These are phyloP conservation scores for Cylindrodendrum hubeiense DNA, from an alignment of 2,329 filamentous ascomycete species.

Conservation along the genomic window DNA sequence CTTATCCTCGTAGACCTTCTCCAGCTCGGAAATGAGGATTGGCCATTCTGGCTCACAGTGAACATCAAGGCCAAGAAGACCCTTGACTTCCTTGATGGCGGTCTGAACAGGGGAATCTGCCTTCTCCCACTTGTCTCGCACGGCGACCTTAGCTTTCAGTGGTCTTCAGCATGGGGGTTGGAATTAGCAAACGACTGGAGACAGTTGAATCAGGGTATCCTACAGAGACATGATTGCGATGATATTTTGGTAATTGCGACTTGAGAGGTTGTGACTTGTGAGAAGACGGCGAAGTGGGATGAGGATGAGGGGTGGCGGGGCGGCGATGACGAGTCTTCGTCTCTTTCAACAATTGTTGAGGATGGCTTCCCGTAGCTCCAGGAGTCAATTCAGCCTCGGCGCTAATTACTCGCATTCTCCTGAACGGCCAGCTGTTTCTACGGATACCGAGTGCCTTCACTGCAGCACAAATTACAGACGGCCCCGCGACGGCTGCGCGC, in stretches of 20 bases:
- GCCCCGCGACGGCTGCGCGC: slow-evolving; percentile 9
- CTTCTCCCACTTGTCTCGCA: slow-evolving; percentile 59
- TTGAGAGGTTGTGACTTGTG: not conserved
- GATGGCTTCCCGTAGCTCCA: not conserved
- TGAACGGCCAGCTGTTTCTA: not conserved
- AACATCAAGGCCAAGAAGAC: slow-evolving; percentile 55
- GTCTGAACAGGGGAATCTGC: slow-evolving; percentile 48
- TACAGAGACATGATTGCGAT: slow-evolving; percentile 32
- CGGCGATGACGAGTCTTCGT: not conserved
- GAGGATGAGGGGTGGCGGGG: not conserved
- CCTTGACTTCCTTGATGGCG: slow-evolving; percentile 47
- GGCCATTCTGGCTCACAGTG: slow-evolving; percentile 58
- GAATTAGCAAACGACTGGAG: not conserved
- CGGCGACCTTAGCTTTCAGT: slow-evolving; percentile 55
- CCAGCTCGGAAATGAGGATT: slow-evolving; percentile 54
- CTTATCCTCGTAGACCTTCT: slow-evolving; percentile 55
- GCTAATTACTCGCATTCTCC: not conserved
- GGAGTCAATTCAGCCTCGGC: not conserved
- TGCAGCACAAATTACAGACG: not conserved
- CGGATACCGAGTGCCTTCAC: not conserved
- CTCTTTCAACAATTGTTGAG: not conserved
- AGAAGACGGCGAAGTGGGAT: not conserved
- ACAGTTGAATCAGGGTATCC: not conserved
- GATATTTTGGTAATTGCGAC: not conserved
- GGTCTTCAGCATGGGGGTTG: slow-evolving; percentile 48